A percentile compares a stretch with the other conserved stretches of the same genome.
Evolutionary conservation across 139 green algal genomes (phyloP).

Genomic region (Tetraselmis chui): DNA sequence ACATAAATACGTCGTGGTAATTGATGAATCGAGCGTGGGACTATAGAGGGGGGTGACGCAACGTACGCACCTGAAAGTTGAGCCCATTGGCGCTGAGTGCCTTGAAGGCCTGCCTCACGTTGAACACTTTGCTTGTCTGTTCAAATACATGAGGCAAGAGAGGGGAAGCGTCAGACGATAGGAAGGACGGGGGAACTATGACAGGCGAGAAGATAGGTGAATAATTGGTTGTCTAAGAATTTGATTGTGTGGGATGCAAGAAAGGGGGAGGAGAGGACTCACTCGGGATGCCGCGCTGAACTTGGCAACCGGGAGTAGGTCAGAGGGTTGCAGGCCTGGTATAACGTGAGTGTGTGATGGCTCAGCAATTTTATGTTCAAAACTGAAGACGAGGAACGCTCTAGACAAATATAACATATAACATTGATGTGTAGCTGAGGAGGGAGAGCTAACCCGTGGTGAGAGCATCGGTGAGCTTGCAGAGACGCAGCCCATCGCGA

Average conservation of each 20-base stretch:
- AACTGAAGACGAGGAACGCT: no score
- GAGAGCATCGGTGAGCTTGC: slow-evolving; percentile 55
- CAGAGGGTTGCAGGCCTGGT: background rate
- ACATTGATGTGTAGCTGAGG: slow-evolving; percentile 6
- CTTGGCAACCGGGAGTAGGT: background rate
- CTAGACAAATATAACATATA: background rate
- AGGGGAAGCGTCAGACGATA: slow-evolving; percentile 3
- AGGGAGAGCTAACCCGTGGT: slow-evolving; percentile 25
- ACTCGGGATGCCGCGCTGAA: background rate
- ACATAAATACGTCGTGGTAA: no score
- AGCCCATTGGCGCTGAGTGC: background rate
- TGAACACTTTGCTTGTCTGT: slow-evolving; percentile 8
- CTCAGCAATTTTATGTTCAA: no score
- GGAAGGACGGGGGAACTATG: background rate
- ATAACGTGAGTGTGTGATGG: no score
- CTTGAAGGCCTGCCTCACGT: slow-evolving; percentile 13
- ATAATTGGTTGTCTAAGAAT: background rate
- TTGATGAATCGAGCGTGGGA: no score
- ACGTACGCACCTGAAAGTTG: background rate
- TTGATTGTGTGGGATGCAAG: background rate
- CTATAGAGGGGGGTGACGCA: no score
- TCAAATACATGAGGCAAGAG: background rate
- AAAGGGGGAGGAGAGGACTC: background rate
- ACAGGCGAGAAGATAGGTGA: background rate
- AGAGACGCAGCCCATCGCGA: slow-evolving; percentile 57